phyloP scores from a whole-genome alignment of 2,329 filamentous ascomycete genomes.

The Fusarium buxicola region DNA sequence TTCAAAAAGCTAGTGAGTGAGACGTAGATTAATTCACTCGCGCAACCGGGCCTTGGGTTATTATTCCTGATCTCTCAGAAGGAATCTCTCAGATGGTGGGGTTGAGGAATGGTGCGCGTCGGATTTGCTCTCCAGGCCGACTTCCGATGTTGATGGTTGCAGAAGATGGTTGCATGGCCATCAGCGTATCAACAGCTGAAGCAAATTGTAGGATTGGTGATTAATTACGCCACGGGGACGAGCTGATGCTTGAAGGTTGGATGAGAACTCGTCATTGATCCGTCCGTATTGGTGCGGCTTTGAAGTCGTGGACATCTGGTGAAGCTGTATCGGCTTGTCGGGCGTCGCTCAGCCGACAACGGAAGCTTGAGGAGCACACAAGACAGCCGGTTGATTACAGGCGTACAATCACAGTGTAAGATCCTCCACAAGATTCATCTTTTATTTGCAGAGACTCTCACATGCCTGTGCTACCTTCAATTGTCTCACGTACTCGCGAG shows the following conservation, averaged over 20 bases:
- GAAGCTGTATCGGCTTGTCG: not conserved
- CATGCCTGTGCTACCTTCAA: too few species aligned
- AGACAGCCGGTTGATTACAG: not conserved
- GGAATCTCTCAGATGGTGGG: not conserved
- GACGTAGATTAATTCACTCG: not conserved
- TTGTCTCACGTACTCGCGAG: too few species aligned
- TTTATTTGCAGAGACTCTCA: too few species aligned
- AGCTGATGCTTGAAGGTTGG: not conserved
- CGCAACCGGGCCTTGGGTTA: not conserved
- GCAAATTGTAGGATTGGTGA: not conserved
- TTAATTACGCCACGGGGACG: not conserved
- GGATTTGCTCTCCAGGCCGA: conserved; percentile 12
- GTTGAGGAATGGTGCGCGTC: not conserved
- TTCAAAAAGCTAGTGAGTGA: not conserved
- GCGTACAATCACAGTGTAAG: too few species aligned
- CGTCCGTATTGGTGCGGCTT: conserved; percentile 2
- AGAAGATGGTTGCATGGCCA: conserved; percentile 4
- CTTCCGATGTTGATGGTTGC: conserved; percentile 3
- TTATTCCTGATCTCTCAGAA: conserved; percentile 13
- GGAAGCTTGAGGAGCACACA: not conserved
- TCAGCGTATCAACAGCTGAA: conserved; percentile 7
- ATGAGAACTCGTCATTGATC: not conserved
- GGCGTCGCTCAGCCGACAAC: not conserved
- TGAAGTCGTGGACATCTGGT: not conserved
- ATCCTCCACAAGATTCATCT: too few species aligned